phyloP scores from a whole-genome alignment of 1,284 basidiomycete species.

The Volvariella surrecta region DNA sequence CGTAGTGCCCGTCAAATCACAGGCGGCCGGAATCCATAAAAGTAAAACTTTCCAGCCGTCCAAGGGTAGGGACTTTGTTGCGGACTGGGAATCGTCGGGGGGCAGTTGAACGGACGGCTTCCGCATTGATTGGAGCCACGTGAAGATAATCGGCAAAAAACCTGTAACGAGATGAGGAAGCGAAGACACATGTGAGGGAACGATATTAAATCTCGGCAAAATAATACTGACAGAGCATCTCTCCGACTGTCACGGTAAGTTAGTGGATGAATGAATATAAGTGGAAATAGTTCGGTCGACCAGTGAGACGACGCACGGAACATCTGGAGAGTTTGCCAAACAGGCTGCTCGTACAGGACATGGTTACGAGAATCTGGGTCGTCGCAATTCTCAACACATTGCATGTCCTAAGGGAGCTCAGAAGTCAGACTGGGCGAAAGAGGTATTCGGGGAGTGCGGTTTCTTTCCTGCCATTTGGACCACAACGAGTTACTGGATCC shows the following conservation, averaged over 20 bases:
- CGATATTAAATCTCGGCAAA: conserved; percentile 11
- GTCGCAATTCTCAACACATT: conserved; percentile 87
- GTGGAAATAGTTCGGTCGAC: conserved; percentile 13
- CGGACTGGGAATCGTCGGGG: conserved; percentile 29
- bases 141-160: conserved; percentile 76
- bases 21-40: conserved; percentile 81
- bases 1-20: conserved; percentile 84
- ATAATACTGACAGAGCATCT: conserved; percentile 75
- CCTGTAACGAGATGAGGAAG: conserved; percentile 34
- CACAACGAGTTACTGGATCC: conserved; percentile 75
- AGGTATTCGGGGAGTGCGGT: neutral
- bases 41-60: conserved; percentile 66
- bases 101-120: conserved; percentile 48
- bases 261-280: conserved; percentile 7
- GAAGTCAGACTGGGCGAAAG: no score
- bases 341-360: conserved; percentile 84
- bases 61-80: conserved; percentile 38
- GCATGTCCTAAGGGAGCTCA: conserved; percentile 63
- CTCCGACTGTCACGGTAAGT: conserved; percentile 56
- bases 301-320: conserved; percentile 54
- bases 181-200: conserved; percentile 19
- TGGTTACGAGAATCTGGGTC: conserved; percentile 45
- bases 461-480: conserved; percentile 68
- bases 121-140: conserved; percentile 44
- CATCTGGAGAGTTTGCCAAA: conserved; percentile 93